Evolutionary conservation across 2,329 filamentous ascomycete species (phyloP), one percentile per base, ranked within the genome.

Genomic region (Coniochaeta sp.): DNA sequence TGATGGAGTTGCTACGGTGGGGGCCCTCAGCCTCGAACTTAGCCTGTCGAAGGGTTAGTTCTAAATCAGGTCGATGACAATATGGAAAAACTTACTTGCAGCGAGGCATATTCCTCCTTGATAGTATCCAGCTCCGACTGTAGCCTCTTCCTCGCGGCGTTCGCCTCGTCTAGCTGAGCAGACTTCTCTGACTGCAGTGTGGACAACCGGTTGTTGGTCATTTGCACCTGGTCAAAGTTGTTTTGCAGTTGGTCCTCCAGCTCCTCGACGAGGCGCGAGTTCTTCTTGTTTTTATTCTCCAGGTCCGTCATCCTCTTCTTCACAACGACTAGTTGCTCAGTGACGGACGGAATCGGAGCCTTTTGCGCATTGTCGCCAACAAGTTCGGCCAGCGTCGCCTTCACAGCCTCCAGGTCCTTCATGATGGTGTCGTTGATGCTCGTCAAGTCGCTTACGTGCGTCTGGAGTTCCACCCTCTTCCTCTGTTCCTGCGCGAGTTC

Each of bases 171-270:
- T 40, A 96, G 75, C 67, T 93, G 87, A 58, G 81, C 80, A 62
- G 87, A 84, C 55, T 89, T 87, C 74, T 93, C 89, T 19, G 85
- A 84, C 70, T 92, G 88, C 56, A 93, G 80, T 55, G 89, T 88
- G 58, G 93, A 97, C 58, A 98, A 78, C 59, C 93, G 87, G 76
- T 96, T 96, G 73, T 85, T 92, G 14, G 88, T 87, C 62, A 86
- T 80, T 70, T 97, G 91, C 62, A 93, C 92, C 72, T 96, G 90
- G 70, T 99, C 95, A 74, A 92, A 99, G 76, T 95, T 97, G 71
- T 84, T 91, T 70, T 93, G 93, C 59, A 99, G 86, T 74, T 99
- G 95, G 68, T 98, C 93, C 74, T 99, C 95, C 5, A 99, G 86
- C 75, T 99, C 93, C 72, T 98, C 91, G 9, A 99, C 91, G 14